Conservation (phyloP, 805 yeast genomes). For the Yamadazyma scolyti region DNA sequence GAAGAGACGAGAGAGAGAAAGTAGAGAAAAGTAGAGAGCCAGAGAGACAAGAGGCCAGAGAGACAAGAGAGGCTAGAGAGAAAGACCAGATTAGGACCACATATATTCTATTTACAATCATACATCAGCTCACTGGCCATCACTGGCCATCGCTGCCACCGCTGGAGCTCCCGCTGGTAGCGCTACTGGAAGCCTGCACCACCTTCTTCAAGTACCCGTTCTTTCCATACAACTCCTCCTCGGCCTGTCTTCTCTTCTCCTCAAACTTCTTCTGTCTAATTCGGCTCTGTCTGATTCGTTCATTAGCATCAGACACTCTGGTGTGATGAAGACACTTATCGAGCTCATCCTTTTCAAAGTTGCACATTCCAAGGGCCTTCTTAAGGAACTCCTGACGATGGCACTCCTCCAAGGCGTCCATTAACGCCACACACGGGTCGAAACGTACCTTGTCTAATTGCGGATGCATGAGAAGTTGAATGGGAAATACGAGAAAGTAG, state of each 20-base stretch:
- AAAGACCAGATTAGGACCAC: too few species aligned
- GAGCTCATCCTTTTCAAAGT: slow-evolving; percentile 76
- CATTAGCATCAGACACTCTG: slow-evolving; percentile 59
- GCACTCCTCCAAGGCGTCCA: slow-evolving; percentile 87
- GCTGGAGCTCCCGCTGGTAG: background rate
- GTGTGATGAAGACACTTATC: slow-evolving; percentile 77
- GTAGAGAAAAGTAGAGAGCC: too few species aligned
- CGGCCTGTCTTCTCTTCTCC: slow-evolving; percentile 54
- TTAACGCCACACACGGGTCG: slow-evolving; percentile 68
- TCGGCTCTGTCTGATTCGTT: slow-evolving; percentile 48
- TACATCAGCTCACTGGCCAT: background rate
- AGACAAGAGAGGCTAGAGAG: too few species aligned
- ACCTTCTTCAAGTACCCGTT: slow-evolving; percentile 65
- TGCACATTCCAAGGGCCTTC: slow-evolving; percentile 79
- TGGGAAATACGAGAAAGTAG: too few species aligned
- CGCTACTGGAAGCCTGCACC: slow-evolving; percentile 17
- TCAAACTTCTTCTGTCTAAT: slow-evolving; percentile 55
- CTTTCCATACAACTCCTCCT: slow-evolving; percentile 80
- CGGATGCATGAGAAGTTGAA: slow-evolving; percentile 34
- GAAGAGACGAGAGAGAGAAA: too few species aligned
- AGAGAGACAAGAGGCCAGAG: too few species aligned
- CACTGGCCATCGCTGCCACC: background rate
- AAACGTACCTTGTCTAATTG: slow-evolving; percentile 42
- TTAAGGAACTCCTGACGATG: slow-evolving; percentile 66
- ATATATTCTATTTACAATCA: too few species aligned